Conservation (phyloP, 2,329 filamentous ascomycete species). For the Tolypocladium ovalisporum region DNA sequence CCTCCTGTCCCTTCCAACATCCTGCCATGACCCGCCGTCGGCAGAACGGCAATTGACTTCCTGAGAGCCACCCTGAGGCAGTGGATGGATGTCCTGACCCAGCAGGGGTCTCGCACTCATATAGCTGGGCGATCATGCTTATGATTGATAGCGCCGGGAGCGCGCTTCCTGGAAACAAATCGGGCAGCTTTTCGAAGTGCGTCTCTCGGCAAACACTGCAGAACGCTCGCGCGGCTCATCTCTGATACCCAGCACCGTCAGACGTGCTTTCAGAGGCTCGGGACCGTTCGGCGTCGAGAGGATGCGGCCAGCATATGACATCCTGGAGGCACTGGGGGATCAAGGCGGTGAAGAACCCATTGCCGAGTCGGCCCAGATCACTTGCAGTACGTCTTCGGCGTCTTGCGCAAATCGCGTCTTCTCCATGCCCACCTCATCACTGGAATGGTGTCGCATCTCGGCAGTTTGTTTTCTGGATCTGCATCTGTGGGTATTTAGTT, state of each 20-base stretch:
- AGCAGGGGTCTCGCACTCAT: neutral
- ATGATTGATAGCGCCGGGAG: neutral
- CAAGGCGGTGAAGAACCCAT: neutral
- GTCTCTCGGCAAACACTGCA: neutral
- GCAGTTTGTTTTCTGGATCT: neutral
- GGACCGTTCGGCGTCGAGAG: neutral
- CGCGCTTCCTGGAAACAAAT: neutral
- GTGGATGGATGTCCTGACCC: neutral
- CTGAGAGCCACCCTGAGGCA: neutral
- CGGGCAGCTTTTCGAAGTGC: neutral
- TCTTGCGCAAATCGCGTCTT: neutral
- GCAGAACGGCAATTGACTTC: neutral
- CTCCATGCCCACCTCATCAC: neutral
- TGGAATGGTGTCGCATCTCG: neutral
- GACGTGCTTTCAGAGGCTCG: neutral
- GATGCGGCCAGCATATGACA: too few relatives aligned
- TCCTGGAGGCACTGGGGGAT: neutral
- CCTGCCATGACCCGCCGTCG: neutral
- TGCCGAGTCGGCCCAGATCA: neutral
- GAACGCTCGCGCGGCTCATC: too few relatives aligned
- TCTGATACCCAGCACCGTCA: too few relatives aligned
- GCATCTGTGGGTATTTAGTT: neutral
- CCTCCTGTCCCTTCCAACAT: neutral
- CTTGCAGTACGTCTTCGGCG: neutral
- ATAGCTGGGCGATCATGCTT: neutral